A percentile compares a stretch with the other conserved stretches of the same genome.
phyloP scores from a whole-genome alignment of 208 protist genomes.

The Trypanosoma scelopori region DNA sequence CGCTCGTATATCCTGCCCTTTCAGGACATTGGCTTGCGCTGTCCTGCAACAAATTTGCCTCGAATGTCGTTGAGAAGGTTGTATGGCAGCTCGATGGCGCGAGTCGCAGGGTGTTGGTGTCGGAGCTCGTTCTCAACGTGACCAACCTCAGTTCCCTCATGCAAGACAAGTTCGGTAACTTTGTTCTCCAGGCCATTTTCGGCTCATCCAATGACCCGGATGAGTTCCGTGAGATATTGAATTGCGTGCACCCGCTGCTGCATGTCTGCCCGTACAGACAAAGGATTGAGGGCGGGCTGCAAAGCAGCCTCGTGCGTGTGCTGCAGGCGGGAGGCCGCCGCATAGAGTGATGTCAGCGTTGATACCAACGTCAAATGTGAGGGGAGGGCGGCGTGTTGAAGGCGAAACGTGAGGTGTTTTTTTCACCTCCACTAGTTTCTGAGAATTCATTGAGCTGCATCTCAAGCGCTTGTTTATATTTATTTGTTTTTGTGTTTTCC shows the following conservation, averaged over 20 bases:
- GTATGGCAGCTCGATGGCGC: constrained; percentile 42
- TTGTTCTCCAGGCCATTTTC: constrained; percentile 84
- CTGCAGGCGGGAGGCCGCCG: no score
- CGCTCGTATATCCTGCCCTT: no score
- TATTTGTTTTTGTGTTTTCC: no score
- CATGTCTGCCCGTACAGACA: constrained; percentile 71
- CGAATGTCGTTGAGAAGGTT: constrained; percentile 89
- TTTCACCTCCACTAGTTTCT: background rate
- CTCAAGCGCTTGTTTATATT: no score
- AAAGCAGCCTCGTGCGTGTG: constrained; percentile 18
- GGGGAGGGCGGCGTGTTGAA: no score
- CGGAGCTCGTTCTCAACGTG: constrained; percentile 63
- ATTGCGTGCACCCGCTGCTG: no score
- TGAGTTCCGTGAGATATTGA: no score
- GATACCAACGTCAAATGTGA: no score
- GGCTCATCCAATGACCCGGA: constrained; percentile 41
- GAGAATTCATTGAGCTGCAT: no score
- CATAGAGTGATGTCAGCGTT: no score
- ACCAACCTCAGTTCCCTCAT: constrained; percentile 60
- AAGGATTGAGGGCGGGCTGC: constrained; percentile 72
- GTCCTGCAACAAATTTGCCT: constrained; percentile 86
- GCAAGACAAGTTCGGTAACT: constrained; percentile 86
- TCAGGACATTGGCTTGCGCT: constrained; percentile 66
- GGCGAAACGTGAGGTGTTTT: background rate
- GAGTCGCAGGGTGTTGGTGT: constrained; percentile 44